These are phyloP conservation scores for Diatrype stigma DNA, from an alignment of 2,329 filamentous ascomycete species.

Conservation along the genomic window DNA sequence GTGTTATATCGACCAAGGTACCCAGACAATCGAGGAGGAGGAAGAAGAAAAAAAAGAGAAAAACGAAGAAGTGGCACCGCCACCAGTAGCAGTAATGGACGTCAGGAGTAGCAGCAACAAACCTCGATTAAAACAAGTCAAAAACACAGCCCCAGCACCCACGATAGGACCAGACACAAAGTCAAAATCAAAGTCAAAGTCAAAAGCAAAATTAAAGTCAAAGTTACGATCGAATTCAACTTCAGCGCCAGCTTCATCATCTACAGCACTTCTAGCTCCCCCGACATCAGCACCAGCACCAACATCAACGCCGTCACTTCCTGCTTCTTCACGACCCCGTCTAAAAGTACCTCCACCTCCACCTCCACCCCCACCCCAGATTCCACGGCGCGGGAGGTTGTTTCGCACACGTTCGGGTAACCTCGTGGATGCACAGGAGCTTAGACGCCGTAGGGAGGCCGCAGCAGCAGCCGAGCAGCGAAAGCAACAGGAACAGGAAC, in stretches of 20 bases:
- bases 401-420: slow-evolving; percentile 23
- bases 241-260: not conserved
- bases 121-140: not conserved
- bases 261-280: not conserved
- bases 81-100: not conserved
- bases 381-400: slow-evolving; percentile 13
- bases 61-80: not conserved
- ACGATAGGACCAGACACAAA: too few species aligned
- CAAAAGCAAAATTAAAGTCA: not conserved
- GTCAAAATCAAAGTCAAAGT: not conserved
- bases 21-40: not conserved
- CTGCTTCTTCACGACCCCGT: too few species aligned
- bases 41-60: not conserved
- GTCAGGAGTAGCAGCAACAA: not conserved
- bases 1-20: not conserved
- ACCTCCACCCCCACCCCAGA: slow-evolving; percentile 2
- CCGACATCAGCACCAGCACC: not conserved
- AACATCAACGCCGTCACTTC: slow-evolving; percentile 1
- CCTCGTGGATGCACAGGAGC: slow-evolving; percentile 19
- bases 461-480: not conserved
- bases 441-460: slow-evolving; percentile 11
- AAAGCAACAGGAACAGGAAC: not conserved
- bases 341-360: not conserved
- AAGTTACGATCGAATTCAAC: not conserved
- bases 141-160: not conserved